Conservation (phyloP, 805 yeast species). For the Ogataea neopini region DNA sequence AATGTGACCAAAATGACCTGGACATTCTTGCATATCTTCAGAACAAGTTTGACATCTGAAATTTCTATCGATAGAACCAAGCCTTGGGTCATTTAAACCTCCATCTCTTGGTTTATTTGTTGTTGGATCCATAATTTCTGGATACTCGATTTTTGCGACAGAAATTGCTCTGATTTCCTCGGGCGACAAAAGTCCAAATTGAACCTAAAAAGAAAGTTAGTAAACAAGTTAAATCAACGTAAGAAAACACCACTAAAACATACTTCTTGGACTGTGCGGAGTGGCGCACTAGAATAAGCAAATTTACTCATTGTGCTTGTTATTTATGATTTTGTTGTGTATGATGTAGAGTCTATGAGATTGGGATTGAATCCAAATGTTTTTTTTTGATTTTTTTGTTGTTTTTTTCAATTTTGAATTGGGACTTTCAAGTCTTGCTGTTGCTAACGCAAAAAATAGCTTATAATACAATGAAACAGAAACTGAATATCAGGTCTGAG, state of each 20-base stretch:
- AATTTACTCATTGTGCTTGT: constrained; percentile 44
- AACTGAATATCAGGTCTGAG: constrained; percentile 6
- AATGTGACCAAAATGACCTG: constrained; percentile 99
- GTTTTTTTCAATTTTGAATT: constrained; percentile 13
- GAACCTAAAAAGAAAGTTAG: constrained; percentile 54
- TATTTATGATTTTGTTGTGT: constrained; percentile 10
- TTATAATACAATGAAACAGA: constrained; percentile 21
- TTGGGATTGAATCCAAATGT: constrained; percentile 4
- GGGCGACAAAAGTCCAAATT: constrained; percentile 96
- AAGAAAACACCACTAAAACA: constrained; percentile 30
- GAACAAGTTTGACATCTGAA: constrained; percentile 99
- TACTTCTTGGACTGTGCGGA: constrained; percentile 95
- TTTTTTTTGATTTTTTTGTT: constrained; percentile 4
- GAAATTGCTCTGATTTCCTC: constrained; percentile 97
- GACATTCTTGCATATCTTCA: constrained; percentile 98
- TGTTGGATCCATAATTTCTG: constrained; percentile 99
- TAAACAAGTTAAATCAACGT: constrained; percentile 1
- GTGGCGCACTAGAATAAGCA: constrained; percentile 97
- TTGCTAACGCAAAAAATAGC: constrained; percentile 8
- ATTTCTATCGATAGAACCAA: constrained; percentile 96
- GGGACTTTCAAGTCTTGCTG: constrained; percentile 4
- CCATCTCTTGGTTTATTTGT: constrained; percentile 94
- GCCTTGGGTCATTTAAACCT: constrained; percentile 94
- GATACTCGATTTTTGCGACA: constrained; percentile 96
- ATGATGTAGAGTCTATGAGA: constrained; percentile 13